Base-by-base conservation (phyloP, 352 stramenopile genomes). In the Hyaloperonospora arabidopsidis region DNA sequence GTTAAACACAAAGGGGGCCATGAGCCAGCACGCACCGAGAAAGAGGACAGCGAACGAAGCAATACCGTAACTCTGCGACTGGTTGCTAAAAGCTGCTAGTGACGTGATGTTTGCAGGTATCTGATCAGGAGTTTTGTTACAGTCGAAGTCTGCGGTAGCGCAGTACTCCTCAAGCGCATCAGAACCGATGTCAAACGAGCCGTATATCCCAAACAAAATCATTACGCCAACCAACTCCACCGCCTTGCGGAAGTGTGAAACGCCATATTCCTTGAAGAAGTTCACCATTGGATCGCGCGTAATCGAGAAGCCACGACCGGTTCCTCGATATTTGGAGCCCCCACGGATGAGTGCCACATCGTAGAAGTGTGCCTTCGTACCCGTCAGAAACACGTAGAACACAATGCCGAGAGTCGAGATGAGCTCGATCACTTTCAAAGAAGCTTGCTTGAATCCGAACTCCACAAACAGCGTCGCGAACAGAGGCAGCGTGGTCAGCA, bases 351-450 rank as follows among this genome's bases (percentile, higher is more conserved):
- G 59, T 15, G 81, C 83, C 12, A 92, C 83, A 40, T 93, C 83
- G 44, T 85, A 95, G 54, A 89, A 95, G 53, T 95, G 84, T 12
- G 81, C 81, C 48, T 91, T 95, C 1, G 84, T 95, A 12, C 84
- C 84, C 4, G 82, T 92, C 35, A 89, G 58, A 54, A 95, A 95
- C 15, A 93, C 78, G 57, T 93, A 95, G 52, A 95, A 95, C 5
- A 91, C 80, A 32, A 88, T 87, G 1, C 84, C 84, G 1, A 93
- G 69, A 7, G 80, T 87, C 2, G 81, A 72, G 18, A 93, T 67
- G 29, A 95, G 59, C 51, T 93, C 83, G 21, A 89, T 49, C 22
- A 95, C 68, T n/a, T 86, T 79, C n/a, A 89, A 56, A 10, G 58
- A 49, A 15, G 80, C 81, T 61, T 91, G 72, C 49, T 81, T 86